These are phyloP conservation scores for Termitomyces sp. DNA, from an alignment of 768 basidiomycete genomes.

Conservation along the genomic window DNA sequence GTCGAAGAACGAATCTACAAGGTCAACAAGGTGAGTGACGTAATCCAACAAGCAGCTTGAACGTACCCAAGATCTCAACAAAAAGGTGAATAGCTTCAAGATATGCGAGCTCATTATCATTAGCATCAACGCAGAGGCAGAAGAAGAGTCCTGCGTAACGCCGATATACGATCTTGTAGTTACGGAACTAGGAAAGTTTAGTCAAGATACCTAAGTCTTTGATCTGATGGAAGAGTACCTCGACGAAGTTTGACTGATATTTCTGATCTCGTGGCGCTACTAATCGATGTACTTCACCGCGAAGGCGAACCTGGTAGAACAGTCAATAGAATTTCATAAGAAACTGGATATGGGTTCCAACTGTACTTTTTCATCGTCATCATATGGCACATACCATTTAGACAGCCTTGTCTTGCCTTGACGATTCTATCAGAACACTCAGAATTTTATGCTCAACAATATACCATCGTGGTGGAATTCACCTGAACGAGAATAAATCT, in stretches of 20 bases:
- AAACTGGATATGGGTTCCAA: background rate
- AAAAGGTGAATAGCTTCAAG: conserved; percentile 97
- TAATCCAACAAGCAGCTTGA: background rate
- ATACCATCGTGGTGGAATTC: conserved; percentile 10
- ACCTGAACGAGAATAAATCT: conserved; percentile 97
- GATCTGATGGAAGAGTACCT: conserved; percentile 48
- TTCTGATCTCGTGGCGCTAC: conserved; percentile 98
- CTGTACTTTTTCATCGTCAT: conserved; percentile 95
- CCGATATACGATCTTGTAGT: conserved; percentile 96
- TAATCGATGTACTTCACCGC: conserved; percentile 94
- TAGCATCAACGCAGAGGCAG: conserved; percentile 94
- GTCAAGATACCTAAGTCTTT: background rate
- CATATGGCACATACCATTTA: conserved; percentile 99
- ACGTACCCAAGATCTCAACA: conserved; percentile 91
- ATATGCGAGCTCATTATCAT: conserved; percentile 97
- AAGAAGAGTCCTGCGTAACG: conserved; percentile 98
- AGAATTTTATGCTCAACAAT: background rate
- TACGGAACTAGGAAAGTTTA: conserved; percentile 68
- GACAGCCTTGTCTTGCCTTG: conserved; percentile 97
- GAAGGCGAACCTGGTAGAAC: conserved; percentile 67
- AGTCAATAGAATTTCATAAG: conserved; percentile 1
- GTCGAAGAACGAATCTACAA: conserved; percentile 91
- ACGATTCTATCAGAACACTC: conserved; percentile 61
- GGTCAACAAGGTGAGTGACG: conserved; percentile 2
- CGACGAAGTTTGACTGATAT: conserved; percentile 98